Conservation (phyloP, 139 green algal species). For the Closterium sp. region DNA sequence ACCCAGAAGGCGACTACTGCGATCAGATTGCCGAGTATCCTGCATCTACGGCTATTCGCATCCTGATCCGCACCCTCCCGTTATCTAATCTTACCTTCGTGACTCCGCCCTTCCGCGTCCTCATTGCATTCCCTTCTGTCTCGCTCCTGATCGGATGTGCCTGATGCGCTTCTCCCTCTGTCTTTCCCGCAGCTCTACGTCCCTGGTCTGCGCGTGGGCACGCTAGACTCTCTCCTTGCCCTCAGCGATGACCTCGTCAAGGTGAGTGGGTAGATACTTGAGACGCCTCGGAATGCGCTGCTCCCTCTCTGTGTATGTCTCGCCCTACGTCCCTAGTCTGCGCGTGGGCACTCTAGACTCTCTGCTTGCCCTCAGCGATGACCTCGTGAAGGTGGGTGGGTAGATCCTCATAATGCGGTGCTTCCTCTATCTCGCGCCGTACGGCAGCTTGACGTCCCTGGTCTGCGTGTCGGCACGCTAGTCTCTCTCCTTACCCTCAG, state of each 20-base stretch:
- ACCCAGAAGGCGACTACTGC: too few relatives aligned
- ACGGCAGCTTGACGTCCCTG: conserved; percentile 78
- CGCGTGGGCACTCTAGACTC: conserved; percentile 92
- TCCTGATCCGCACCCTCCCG: background rate
- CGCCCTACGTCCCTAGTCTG: too few relatives aligned
- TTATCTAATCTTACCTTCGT: background rate
- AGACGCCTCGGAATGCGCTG: background rate
- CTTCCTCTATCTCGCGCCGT: too few relatives aligned
- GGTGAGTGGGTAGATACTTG: conserved; percentile 25
- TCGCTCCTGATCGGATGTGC: background rate
- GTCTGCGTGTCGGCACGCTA: conserved; percentile 88
- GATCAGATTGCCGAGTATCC: too few relatives aligned
- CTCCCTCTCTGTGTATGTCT: too few relatives aligned
- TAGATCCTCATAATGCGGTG: background rate
- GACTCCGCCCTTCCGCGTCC: background rate
- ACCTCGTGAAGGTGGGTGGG: conserved; percentile 78
- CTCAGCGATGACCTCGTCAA: conserved; percentile 92
- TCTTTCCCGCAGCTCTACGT: conserved; percentile 64
- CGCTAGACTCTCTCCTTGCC: conserved; percentile 88
- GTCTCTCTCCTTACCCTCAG: conserved; percentile 87
- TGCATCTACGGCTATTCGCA: background rate
- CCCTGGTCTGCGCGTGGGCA: conserved; percentile 88
- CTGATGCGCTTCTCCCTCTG: background rate
- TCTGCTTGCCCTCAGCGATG: conserved; percentile 87
- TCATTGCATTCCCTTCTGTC: conserved; percentile 3